Percentiles rank a stretch among this genome's conserved stretches.
phyloP scores from a whole-genome alignment of 2,329 filamentous ascomycete species.

The Xenoacremonium recifei region DNA sequence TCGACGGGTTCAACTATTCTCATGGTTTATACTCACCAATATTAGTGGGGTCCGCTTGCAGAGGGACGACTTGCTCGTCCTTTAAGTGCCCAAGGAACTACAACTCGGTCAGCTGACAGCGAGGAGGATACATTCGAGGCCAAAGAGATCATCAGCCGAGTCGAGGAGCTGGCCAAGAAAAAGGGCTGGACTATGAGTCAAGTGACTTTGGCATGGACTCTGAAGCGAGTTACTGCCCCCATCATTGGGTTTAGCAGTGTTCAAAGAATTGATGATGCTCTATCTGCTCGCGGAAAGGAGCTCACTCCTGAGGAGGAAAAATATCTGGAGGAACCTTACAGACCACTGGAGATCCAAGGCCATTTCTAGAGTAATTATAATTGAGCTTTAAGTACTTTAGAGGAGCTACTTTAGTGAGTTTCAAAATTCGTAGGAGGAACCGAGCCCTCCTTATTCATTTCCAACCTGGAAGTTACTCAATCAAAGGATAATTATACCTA shows the following conservation, averaged over 20 bases:
- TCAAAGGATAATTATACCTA: no score
- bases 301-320: neutral
- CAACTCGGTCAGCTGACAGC: neutral
- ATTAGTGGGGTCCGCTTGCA: neutral
- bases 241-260: neutral
- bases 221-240: neutral
- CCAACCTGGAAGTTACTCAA: no score
- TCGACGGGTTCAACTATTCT: neutral
- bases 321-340: neutral
- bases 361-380: no score
- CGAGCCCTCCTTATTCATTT: no score
- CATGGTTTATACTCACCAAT: neutral
- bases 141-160: neutral
- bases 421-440: no score
- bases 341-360: neutral
- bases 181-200: neutral
- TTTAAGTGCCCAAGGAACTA: neutral
- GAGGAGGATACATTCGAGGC: no score
- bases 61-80: neutral
- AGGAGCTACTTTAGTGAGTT: no score
- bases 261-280: neutral
- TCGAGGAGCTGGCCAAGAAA: neutral
- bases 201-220: neutral
- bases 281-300: neutral
- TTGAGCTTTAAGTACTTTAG: no score